Base-by-base conservation (phyloP, 148 eudicot species). In the Vaccinium darrowii region DNA sequence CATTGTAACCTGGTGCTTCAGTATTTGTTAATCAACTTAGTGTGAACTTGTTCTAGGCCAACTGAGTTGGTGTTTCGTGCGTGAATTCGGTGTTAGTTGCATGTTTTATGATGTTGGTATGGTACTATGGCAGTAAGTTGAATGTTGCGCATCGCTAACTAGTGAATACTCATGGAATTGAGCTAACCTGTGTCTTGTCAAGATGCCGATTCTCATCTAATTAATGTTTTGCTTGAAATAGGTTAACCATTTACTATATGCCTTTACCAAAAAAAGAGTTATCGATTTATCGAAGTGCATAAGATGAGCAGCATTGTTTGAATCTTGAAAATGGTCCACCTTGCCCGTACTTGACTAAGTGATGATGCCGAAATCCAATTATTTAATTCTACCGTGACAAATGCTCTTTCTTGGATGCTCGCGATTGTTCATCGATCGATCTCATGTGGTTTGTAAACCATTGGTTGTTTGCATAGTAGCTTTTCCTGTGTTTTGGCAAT, bases 1-100 rank as follows among this genome's bases (percentile, higher is more conserved):
- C 71, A 56, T 87, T 85, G 63, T 88, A 13, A 84, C 81, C 78
- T 91, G 90, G 91, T 89, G 39, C 10, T 89, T 82, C 47, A 43
- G 47, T 36, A 79, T 7, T 54, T 8, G 7, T 30, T 10, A 30
- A 53, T 77, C 60, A 8, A 13, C 60, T 33, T 14, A 54, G 49
- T 30, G 3, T 30, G 3, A 79, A 54, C 16, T 14, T 33, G 0
- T 14, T 18, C 49, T 13, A 27, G 0, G 2, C 19, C 82, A 16
- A 50, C 19, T 53, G 19, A 57, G 67, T 79, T 79, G 82, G 82
- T 56, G 65, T 56, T 43, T 79, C 15, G 25, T 30, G 27, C 81
- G 6, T 25, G 81, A 51, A 23, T 23, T 43, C 6, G 33, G 39
- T 23, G 39, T 77, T 54, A 53, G 36, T 53, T 78, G 47, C 81